Conservation (phyloP, 352 stramenopile species). For the Phytophthora kernoviae region DNA sequence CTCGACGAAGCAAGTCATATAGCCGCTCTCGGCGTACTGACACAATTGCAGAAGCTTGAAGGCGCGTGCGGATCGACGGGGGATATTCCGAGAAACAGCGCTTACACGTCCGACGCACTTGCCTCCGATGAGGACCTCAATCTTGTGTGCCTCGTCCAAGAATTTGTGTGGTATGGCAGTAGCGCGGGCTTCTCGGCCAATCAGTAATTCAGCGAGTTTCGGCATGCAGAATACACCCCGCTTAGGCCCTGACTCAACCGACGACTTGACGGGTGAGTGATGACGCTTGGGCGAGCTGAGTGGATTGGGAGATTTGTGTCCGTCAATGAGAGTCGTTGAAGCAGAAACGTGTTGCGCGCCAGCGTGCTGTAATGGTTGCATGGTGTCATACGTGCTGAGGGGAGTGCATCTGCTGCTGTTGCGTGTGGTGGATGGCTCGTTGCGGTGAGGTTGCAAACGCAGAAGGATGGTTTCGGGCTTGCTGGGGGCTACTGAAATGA, state of each 20-base stretch:
- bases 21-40: constrained; percentile 59
- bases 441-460: constrained; percentile 3
- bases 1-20: constrained; percentile 51
- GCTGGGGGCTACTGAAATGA: constrained; percentile 4
- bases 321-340: neutral
- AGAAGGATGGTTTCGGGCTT: neutral
- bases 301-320: neutral
- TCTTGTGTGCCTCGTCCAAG: constrained; percentile 67
- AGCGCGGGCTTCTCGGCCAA: constrained; percentile 54
- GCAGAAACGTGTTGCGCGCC: neutral
- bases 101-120: constrained; percentile 62
- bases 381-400: too few relatives aligned
- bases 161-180: constrained; percentile 24
- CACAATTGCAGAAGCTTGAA: constrained; percentile 47
- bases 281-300: constrained; percentile 5
- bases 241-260: constrained; percentile 1
- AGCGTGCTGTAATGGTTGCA: neutral
- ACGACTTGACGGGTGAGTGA: constrained; percentile 15
- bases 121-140: constrained; percentile 65
- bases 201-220: constrained; percentile 45
- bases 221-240: constrained; percentile 23
- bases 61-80: constrained; percentile 51
- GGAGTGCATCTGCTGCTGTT: constrained; percentile 1
- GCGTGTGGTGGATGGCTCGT: constrained; percentile 1
- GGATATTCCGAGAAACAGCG: constrained; percentile 53